A percentile compares a stretch with the other conserved stretches of the same genome.
Conservation (phyloP, 2,329 filamentous ascomycete genomes). For the Arthrocladium fulminans region DNA sequence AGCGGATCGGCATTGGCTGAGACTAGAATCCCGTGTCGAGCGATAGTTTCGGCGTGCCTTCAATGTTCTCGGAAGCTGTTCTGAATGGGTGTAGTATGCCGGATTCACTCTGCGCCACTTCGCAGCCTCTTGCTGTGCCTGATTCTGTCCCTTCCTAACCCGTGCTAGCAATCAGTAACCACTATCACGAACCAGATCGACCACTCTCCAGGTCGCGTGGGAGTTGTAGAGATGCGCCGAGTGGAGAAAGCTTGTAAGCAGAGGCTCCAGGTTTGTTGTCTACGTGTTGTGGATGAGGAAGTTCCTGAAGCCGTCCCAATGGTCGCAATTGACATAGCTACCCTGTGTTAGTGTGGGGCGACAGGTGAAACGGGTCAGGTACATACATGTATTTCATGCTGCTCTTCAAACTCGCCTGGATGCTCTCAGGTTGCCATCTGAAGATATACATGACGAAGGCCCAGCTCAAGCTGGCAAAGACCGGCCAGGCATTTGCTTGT, state of each 20-base stretch:
- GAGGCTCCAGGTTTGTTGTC: background rate
- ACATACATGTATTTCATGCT: constrained; percentile 97
- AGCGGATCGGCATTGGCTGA: too few relatives aligned
- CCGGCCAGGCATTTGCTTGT: constrained; percentile 73
- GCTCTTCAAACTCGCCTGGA: constrained; percentile 82
- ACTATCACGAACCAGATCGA: too few relatives aligned
- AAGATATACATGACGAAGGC: constrained; percentile 93
- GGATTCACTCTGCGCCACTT: too few relatives aligned
- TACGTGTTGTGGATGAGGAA: constrained; percentile 69
- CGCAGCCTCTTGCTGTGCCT: too few relatives aligned
- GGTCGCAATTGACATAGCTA: constrained; percentile 69
- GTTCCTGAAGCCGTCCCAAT: constrained; percentile 79
- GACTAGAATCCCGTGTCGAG: too few relatives aligned
- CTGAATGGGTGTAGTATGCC: too few relatives aligned
- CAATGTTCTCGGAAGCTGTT: background rate
- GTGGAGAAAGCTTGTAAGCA: too few relatives aligned
- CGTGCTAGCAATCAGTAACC: too few relatives aligned
- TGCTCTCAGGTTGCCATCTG: constrained; percentile 77
- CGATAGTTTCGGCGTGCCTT: background rate
- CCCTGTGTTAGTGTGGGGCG: background rate
- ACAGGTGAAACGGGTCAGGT: constrained; percentile 6
- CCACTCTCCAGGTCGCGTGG: too few relatives aligned
- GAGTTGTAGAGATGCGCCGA: too few relatives aligned
- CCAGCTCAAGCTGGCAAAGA: constrained; percentile 87
- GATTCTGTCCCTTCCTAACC: too few relatives aligned